A percentile compares a stretch with the other conserved stretches of the same genome.
Conservation (phyloP, 2,329 filamentous ascomycete species). For the Dendryphion nanum region DNA sequence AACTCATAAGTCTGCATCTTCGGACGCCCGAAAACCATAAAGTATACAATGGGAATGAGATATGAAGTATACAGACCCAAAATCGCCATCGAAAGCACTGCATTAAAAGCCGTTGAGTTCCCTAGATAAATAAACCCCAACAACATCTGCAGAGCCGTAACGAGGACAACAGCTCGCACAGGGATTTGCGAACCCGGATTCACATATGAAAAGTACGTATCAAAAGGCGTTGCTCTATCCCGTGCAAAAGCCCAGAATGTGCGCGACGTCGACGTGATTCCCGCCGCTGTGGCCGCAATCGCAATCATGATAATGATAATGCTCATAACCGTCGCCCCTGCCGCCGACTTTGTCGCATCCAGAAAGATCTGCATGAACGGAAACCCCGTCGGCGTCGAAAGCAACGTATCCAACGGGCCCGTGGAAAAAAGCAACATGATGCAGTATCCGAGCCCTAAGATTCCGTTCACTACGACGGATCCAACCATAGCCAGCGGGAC, state of each 20-base stretch:
- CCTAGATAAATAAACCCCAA: conserved; percentile 42
- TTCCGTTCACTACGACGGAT: conserved; percentile 42
- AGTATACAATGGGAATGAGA: conserved; percentile 40
- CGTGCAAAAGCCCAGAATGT: conserved; percentile 40
- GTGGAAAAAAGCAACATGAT: conserved; percentile 47
- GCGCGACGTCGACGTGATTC: conserved; percentile 37
- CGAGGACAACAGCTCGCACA: conserved; percentile 24
- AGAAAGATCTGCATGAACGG: conserved; percentile 51
- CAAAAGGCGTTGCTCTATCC: conserved; percentile 33
- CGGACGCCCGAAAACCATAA: conserved; percentile 40
- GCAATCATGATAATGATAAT: conserved; percentile 12
- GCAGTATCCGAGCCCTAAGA: conserved; percentile 46
- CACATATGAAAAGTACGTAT: conserved; percentile 39
- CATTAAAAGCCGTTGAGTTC: conserved; percentile 45
- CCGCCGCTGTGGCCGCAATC: conserved; percentile 19
- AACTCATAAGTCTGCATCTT: conserved; percentile 11
- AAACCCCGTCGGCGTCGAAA: conserved; percentile 41
- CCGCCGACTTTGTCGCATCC: conserved; percentile 15
- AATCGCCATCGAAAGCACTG: conserved; percentile 43
- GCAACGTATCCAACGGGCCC: conserved; percentile 39
- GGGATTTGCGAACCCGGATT: conserved; percentile 33
- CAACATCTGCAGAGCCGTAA: conserved; percentile 28
- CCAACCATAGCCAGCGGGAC: conserved; percentile 36
- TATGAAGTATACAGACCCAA: conserved; percentile 48
- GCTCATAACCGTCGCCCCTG: conserved; percentile 46